Base-by-base conservation (phyloP, 148 eudicot species). In the Drosera capensis region DNA sequence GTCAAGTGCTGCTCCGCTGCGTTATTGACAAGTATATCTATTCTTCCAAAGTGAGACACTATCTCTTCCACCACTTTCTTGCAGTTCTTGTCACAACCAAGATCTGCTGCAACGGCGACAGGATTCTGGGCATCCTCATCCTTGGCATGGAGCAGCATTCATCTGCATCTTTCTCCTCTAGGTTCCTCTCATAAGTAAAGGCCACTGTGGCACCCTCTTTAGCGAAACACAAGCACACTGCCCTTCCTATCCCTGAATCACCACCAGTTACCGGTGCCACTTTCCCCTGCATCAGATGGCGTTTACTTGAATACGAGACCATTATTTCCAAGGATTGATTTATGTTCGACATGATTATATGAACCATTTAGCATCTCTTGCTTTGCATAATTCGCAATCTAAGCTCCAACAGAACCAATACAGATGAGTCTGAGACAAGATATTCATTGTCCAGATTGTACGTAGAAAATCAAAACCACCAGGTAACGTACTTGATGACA, bases 221-320 rank as follows among this genome's bases (percentile, higher is more conserved):
- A 0, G 78, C 73, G 30, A 80, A 85, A 45, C 52, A 66, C 52
- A 71, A 60, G 45, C 71, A 62, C 8, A 80, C 78, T 2, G 95
- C 82, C 47, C 90, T 64, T 3, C 95, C 95, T 34, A 85, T 85
- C 9, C 92, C 86, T 0, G 86, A 85, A 46, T 80, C 95, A 0
- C 95, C 95, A 3, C 95, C 86, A 12, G 90, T 74, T 45, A 85
- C 86, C 25, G 80, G 43, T 0, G 95, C 90, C 46, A 80, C 80
- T 60, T 70, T 85, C 7, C 86, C 90, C 90, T 40, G 38, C 38
- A 28, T 9, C 31, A 28, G 9, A 28, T 83, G 60, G 7, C 17
- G 1, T 0, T 1, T 0, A 7, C 7, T 40, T 40, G 1, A 8
- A 12, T 15, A 40, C n/a, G 17, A 0, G 16, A 12, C 17, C 16